phyloP scores from a whole-genome alignment of 176 grass and related monocot genomes.

The Juncus effusus region DNA sequence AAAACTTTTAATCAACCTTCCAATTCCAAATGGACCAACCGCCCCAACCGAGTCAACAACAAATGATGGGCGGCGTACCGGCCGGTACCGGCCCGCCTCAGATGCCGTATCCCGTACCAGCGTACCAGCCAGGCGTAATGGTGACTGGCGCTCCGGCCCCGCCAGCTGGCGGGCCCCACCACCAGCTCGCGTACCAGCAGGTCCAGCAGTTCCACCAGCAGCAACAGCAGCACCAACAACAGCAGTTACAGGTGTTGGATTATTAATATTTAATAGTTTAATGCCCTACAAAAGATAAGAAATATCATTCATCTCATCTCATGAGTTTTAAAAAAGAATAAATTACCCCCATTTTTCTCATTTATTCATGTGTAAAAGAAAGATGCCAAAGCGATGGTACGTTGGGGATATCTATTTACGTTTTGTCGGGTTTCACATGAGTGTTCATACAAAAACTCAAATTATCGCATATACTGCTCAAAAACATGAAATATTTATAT shows the following conservation, averaged over 20 bases:
- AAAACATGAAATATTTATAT: too few species aligned
- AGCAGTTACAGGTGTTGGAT: slow-evolving; percentile 27
- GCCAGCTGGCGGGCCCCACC: slow-evolving; percentile 6
- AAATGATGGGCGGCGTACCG: slow-evolving; percentile 25
- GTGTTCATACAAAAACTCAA: too few species aligned
- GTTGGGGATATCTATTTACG: too few species aligned
- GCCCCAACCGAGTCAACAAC: slow-evolving; percentile 31
- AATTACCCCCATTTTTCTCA: too few species aligned
- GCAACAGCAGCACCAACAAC: slow-evolving; percentile 40
- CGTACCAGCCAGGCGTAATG: slow-evolving; percentile 29
- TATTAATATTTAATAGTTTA: too few species aligned
- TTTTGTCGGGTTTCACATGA: too few species aligned
- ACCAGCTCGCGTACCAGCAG: slow-evolving; percentile 38
- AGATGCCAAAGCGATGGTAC: too few species aligned
- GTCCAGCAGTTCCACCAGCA: slow-evolving; percentile 39
- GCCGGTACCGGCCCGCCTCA: slow-evolving; percentile 6
- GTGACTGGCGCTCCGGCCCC: slow-evolving; percentile 7
- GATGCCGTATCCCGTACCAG: slow-evolving; percentile 30
- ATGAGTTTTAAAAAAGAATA: too few species aligned
- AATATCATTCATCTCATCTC: too few species aligned
- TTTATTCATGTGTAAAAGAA: too few species aligned
- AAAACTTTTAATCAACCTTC: slow-evolving; percentile 12
- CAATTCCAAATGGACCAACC: slow-evolving; percentile 48
- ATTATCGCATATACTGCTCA: too few species aligned
- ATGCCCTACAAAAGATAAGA: too few species aligned